Evolutionary conservation across 306 rosid genomes (phyloP), one percentile per base, ranked within the genome.

Genomic region (Ormosia emarginata): DNA sequence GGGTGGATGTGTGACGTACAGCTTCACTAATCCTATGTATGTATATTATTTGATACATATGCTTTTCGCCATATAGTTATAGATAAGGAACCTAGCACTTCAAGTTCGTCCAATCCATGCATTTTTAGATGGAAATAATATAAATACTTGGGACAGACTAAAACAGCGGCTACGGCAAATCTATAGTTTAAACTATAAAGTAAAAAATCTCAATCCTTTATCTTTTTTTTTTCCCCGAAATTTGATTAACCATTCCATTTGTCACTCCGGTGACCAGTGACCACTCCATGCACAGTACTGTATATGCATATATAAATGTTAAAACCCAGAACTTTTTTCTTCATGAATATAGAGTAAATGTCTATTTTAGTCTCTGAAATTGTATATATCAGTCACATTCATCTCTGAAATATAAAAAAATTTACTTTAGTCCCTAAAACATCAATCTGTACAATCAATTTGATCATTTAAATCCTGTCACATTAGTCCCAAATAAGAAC

Each of bases 1-100:
- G 61, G 75, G 87, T 85, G 86, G 87, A 58, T 76, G 13, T 44
- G 71, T 78, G 89, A 89, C 87, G 82, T 78, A 44, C 9, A 13
- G 46, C 71, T 81, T 67, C 78, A 76, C 41, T 44, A 44, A 17
- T 40, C 14, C 17, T 0, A 7, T 68, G 14, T 0, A 7, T 68
- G 14, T 64, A 18, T 46, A 17, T 34, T 15, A 2, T 63, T 34
- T 73, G 70, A 67, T 49, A 39, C 37, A 12, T 47, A 71, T 50
- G 50, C 36, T 72, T 74, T 41, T 7, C 2, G 12, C 36, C 40
- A 55, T 49, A 13, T 49, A 13, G 17, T 52, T n/a, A 33, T 3
- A 56, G 82, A 77, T 64, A 67, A 82, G 80, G 74, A 7, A 81
- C 52, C 37, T 32, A 30, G 71, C 84, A 76, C 84, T 76, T 30